Evolutionary conservation across 768 basidiomycete species (phyloP).

Genomic region (Flagelloscypha sp.): DNA sequence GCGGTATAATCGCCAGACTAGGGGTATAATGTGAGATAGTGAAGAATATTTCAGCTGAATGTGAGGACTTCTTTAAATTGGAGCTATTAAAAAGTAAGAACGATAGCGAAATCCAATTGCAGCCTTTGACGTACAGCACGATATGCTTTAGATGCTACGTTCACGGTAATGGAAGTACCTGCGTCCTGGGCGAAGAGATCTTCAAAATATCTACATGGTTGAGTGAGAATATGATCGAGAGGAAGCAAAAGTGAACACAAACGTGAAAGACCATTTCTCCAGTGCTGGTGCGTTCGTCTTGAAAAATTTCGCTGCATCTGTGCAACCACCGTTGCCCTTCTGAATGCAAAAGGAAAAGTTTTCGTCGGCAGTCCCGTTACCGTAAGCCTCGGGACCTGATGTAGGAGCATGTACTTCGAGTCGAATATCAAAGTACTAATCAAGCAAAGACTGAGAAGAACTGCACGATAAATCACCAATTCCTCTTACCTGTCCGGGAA

Average conservation of each 20-base stretch:
- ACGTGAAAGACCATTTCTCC: slow-evolving; percentile 36
- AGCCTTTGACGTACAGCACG: slow-evolving; percentile 26
- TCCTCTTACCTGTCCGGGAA: slow-evolving; percentile 33
- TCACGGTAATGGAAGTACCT: slow-evolving; percentile 22
- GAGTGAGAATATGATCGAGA: background rate
- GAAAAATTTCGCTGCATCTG: slow-evolving; percentile 29
- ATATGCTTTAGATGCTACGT: slow-evolving; percentile 35
- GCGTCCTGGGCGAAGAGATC: slow-evolving; percentile 36
- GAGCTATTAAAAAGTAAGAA: slow-evolving; percentile 5
- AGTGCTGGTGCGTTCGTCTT: slow-evolving; percentile 21
- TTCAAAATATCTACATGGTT: slow-evolving; percentile 35
- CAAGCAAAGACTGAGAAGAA: too few relatives aligned
- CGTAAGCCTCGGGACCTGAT: slow-evolving; percentile 28
- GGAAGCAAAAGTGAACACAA: slow-evolving; percentile 8
- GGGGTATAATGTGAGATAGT: too few relatives aligned
- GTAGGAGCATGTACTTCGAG: slow-evolving; percentile 36
- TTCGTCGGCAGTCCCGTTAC: slow-evolving; percentile 28
- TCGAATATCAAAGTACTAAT: slow-evolving; percentile 35
- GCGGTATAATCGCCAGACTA: slow-evolving; percentile 34
- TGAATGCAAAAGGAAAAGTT: slow-evolving; percentile 32
- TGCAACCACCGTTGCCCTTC: slow-evolving; percentile 22
- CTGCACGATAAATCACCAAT: too few relatives aligned
- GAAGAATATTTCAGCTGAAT: slow-evolving; percentile 14
- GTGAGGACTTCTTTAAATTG: background rate
- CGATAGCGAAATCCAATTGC: background rate